Conservation (phyloP, 2,329 filamentous ascomycete genomes). For the Trichoderma sp. region DNA sequence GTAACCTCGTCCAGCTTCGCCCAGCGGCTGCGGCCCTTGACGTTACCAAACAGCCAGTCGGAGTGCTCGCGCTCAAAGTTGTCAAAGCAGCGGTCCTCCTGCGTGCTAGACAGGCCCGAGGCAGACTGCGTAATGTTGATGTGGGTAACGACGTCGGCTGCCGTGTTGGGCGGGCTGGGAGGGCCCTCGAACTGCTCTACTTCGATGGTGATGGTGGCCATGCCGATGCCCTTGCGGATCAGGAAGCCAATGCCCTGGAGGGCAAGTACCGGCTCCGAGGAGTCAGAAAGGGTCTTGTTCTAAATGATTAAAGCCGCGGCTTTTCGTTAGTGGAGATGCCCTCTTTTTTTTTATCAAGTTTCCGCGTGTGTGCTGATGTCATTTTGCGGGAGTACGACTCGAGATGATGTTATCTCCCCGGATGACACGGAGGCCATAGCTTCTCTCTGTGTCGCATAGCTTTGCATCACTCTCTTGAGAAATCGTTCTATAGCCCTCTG, state of each 20-base stretch:
- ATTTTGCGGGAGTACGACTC: not conserved
- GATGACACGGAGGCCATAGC: constrained; percentile 1
- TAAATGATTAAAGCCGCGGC: constrained; percentile 41
- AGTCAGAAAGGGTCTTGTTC: constrained; percentile 77
- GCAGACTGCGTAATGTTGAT: constrained; percentile 76
- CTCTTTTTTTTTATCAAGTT: not conserved
- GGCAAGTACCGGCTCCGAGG: constrained; percentile 67
- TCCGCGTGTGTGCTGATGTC: constrained; percentile 12
- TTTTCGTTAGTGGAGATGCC: constrained; percentile 6
- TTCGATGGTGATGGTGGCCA: constrained; percentile 70
- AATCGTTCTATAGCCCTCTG: not conserved
- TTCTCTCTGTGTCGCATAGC: not conserved
- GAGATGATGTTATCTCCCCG: not conserved
- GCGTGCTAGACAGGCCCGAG: constrained; percentile 69
- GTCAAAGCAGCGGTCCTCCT: constrained; percentile 60
- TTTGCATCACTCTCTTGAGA: not conserved
- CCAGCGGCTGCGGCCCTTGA: constrained; percentile 64
- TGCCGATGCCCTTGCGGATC: constrained; percentile 70
- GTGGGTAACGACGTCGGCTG: constrained; percentile 54
- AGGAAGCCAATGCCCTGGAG: constrained; percentile 76
- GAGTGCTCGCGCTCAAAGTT: constrained; percentile 62
- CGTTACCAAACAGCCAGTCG: constrained; percentile 79
- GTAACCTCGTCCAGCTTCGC: constrained; percentile 51
- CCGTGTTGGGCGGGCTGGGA: constrained; percentile 46
- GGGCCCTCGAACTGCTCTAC: constrained; percentile 59